These are phyloP conservation scores for Corniculantispora saksenae DNA, from an alignment of 2,329 filamentous ascomycete genomes.

Conservation along the genomic window DNA sequence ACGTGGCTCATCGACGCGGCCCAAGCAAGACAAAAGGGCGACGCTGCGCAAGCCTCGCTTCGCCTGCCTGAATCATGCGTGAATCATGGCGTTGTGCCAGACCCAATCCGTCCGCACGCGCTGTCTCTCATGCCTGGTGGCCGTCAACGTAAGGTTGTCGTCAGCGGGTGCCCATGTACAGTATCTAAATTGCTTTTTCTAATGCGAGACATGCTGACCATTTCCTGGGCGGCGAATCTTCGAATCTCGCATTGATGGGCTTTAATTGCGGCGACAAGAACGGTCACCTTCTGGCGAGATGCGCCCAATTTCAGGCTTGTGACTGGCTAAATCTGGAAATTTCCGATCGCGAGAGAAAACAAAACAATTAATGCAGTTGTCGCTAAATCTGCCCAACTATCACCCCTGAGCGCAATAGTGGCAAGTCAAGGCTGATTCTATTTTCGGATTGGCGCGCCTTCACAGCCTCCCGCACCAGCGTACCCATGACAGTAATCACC, in stretches of 20 bases:
- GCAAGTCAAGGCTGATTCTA: neutral
- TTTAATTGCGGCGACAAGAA: no score
- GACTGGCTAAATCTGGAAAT: no score
- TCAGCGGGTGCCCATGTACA: neutral
- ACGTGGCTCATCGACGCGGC: neutral
- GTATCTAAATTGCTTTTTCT: no score
- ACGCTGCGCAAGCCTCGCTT: neutral
- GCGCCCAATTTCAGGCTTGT: no score
- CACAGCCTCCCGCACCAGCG: neutral
- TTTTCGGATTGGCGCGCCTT: neutral
- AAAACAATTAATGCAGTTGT: neutral
- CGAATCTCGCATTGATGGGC: no score
- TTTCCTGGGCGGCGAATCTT: no score
- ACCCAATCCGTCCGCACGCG: neutral
- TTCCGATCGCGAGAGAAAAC: neutral
- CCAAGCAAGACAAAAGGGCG: neutral
- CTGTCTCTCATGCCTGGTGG: neutral
- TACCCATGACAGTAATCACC: neutral
- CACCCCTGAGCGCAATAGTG: neutral
- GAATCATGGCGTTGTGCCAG: neutral
- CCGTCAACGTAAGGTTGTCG: neutral
- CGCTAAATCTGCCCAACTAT: no score
- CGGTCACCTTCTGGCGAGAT: no score
- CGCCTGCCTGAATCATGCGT: neutral
- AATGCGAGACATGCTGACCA: no score